Evolutionary conservation across 257 asterid species (phyloP).

Genomic region (Voacanga thouarsii): DNA sequence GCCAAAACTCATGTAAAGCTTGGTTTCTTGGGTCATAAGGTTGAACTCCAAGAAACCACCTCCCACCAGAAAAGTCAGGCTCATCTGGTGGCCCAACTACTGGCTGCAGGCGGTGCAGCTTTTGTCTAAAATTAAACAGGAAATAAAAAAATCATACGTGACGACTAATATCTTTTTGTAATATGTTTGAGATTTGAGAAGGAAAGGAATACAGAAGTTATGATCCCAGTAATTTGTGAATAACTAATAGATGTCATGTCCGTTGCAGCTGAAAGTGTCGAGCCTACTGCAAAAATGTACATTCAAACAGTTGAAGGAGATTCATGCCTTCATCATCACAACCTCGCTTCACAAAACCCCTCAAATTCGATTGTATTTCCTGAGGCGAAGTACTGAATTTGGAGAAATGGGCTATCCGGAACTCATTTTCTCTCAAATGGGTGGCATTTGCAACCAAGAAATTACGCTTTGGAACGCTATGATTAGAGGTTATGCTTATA

Average conservation of each 20-base stretch:
- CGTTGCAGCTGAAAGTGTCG: constrained; percentile 11
- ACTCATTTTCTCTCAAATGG: constrained; percentile 37
- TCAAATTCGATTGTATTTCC: constrained; percentile 33
- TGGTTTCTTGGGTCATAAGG: too few species aligned
- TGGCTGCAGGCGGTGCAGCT: background rate
- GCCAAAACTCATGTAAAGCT: too few species aligned
- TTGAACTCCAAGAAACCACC: background rate
- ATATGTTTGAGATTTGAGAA: background rate
- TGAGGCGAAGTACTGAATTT: constrained; percentile 45
- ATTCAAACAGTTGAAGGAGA: constrained; percentile 40
- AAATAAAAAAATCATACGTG: too few species aligned
- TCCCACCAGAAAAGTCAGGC: background rate
- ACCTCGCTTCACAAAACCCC: constrained; percentile 28
- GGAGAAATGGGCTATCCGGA: constrained; percentile 45
- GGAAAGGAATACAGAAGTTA: background rate
- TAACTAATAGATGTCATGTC: constrained; percentile 14
- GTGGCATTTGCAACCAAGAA: constrained; percentile 24
- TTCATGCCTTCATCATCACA: constrained; percentile 38
- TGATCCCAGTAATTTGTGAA: too few species aligned
- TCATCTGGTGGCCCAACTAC: background rate
- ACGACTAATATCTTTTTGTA: too few species aligned
- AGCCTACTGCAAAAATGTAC: constrained; percentile 34
- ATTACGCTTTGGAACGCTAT: constrained; percentile 47
- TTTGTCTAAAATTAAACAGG: too few species aligned
- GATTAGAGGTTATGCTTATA: constrained; percentile 47